These are phyloP conservation scores for Claviceps pusilla DNA, from an alignment of 2,329 filamentous ascomycete species.

Conservation along the genomic window DNA sequence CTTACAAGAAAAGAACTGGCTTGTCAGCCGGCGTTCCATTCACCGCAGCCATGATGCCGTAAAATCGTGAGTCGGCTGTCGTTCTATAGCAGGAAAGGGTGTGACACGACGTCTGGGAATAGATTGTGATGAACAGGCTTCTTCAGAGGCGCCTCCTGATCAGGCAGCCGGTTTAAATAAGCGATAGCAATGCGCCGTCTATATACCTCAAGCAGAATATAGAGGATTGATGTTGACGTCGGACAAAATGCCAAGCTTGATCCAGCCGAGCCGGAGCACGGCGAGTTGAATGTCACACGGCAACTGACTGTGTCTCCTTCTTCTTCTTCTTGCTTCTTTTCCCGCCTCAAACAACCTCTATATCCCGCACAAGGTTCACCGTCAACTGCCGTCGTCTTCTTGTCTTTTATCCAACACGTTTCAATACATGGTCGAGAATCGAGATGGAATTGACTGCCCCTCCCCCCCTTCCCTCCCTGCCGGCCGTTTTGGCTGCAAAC, in stretches of 20 bases:
- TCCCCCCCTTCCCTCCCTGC: too few relatives aligned
- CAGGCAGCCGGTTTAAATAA: background rate
- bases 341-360: too few relatives aligned
- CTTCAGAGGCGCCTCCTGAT: background rate
- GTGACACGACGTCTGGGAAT: background rate
- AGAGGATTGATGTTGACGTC: too few relatives aligned
- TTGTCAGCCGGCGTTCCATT: constrained; percentile 21
- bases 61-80: background rate
- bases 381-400: background rate
- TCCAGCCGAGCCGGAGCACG: background rate
- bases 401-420: background rate
- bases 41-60: constrained; percentile 14
- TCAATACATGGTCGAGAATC: too few relatives aligned
- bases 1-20: constrained; percentile 30
- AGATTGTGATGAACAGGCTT: background rate
- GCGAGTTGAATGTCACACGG: background rate
- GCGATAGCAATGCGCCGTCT: background rate
- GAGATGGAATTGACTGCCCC: too few relatives aligned
- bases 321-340: too few relatives aligned
- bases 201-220: too few relatives aligned
- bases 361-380: background rate
- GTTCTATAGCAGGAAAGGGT: constrained; percentile 1
- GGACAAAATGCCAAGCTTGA: background rate
- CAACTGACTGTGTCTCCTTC: background rate
- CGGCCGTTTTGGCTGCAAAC: too few relatives aligned